A percentile compares a stretch with the other conserved stretches of the same genome.
These are phyloP conservation scores for Exophiala aquamarina DNA, from an alignment of 2,329 filamentous ascomycete species.

Conservation along the genomic window DNA sequence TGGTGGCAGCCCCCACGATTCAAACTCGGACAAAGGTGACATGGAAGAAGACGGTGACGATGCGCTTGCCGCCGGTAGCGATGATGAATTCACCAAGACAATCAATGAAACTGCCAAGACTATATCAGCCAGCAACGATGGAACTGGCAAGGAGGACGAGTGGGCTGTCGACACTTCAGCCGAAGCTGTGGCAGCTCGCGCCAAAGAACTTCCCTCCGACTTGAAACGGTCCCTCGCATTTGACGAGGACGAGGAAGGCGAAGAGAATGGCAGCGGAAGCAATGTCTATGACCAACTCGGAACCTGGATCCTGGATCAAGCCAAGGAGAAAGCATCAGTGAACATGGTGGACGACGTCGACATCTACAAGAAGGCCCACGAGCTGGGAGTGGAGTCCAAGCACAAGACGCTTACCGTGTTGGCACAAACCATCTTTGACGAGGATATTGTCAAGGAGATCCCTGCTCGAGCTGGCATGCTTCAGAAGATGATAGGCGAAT, in stretches of 20 bases:
- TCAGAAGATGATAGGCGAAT: slow-evolving; percentile 80
- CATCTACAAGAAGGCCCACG: slow-evolving; percentile 95
- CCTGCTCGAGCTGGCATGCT: slow-evolving; percentile 79
- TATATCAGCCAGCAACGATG: slow-evolving; percentile 64
- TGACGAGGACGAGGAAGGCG: slow-evolving; percentile 76
- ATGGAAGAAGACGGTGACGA: slow-evolving; percentile 62
- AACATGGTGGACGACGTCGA: slow-evolving; percentile 82
- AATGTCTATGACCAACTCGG: slow-evolving; percentile 87
- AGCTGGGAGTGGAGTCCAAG: slow-evolving; percentile 90
- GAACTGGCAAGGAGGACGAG: slow-evolving; percentile 75
- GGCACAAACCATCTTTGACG: slow-evolving; percentile 89
- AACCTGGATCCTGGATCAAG: slow-evolving; percentile 81
- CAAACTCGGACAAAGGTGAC: slow-evolving; percentile 60
- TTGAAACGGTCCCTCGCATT: slow-evolving; percentile 90
- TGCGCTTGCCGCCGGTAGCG: slow-evolving; percentile 72
- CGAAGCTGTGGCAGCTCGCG: slow-evolving; percentile 90
- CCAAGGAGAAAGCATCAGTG: slow-evolving; percentile 67
- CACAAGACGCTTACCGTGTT: slow-evolving; percentile 90
- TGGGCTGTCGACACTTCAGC: slow-evolving; percentile 98
- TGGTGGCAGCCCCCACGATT: slow-evolving; percentile 64
- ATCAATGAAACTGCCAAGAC: slow-evolving; percentile 69
- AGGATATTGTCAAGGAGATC: slow-evolving; percentile 86
- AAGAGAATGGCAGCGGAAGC: slow-evolving; percentile 71
- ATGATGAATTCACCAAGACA: slow-evolving; percentile 84
- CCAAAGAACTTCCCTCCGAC: slow-evolving; percentile 88